phyloP scores from a whole-genome alignment of 2,329 filamentous ascomycete species.

The Talaromyces sp. region DNA sequence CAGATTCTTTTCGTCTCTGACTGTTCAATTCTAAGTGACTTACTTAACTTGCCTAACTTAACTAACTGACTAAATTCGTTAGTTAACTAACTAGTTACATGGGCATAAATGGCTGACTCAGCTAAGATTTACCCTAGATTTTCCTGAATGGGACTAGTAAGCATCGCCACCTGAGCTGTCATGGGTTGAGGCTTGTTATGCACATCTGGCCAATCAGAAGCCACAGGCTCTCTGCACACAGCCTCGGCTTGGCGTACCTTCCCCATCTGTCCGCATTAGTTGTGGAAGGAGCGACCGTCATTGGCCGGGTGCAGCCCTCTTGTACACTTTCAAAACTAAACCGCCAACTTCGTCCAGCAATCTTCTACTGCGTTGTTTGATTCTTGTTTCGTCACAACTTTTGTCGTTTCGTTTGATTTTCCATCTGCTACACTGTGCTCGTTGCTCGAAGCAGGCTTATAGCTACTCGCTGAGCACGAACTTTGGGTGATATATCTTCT shows the following conservation, averaged over 20 bases:
- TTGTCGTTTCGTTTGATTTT: not conserved
- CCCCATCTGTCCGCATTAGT: not conserved
- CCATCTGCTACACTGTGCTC: not conserved
- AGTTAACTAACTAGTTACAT: not conserved
- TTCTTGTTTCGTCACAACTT: not conserved
- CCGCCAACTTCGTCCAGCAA: not conserved
- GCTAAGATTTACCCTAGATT: not conserved
- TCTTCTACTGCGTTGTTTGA: not conserved
- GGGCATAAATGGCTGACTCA: not conserved
- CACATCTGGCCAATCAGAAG: not conserved
- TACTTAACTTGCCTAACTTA: too few relatives aligned
- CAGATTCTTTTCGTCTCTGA: too few relatives aligned
- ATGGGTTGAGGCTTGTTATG: not conserved
- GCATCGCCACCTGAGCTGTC: constrained; percentile 11
- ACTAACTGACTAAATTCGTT: too few relatives aligned
- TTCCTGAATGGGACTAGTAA: not conserved
- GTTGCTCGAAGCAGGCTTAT: not conserved
- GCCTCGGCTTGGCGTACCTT: constrained; percentile 9
- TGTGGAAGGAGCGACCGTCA: not conserved
- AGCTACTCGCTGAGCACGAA: not conserved
- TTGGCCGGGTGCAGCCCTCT: not conserved
- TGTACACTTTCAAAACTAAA: not conserved
- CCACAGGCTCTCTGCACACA: not conserved
- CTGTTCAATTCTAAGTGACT: too few relatives aligned
- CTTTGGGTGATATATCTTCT: not conserved